These are phyloP conservation scores for Podospora australis DNA, from an alignment of 495 filamentous ascomycete genomes.

Conservation along the genomic window DNA sequence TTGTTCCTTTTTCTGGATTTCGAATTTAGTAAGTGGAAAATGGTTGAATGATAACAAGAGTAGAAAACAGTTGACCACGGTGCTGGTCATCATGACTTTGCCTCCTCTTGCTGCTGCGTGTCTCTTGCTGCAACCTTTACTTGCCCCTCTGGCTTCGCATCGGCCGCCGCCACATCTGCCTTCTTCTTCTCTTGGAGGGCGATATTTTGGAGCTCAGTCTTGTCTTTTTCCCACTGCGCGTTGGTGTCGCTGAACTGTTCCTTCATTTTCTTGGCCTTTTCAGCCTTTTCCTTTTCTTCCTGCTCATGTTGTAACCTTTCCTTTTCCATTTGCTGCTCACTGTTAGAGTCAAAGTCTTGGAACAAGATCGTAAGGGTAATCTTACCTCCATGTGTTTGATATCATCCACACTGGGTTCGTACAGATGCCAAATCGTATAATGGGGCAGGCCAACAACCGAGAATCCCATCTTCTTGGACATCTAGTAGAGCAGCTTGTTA, in stretches of 20 bases:
- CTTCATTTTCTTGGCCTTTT: constrained; percentile 60
- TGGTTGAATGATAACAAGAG: not conserved
- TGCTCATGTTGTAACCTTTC: constrained; percentile 66
- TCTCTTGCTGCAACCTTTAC: constrained; percentile 3
- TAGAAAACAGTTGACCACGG: not conserved
- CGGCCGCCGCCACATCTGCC: constrained; percentile 13
- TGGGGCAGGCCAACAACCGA: constrained; percentile 96
- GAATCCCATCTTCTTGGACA: constrained; percentile 92
- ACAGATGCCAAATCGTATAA: constrained; percentile 99
- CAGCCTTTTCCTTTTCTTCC: constrained; percentile 63
- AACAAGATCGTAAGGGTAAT: not conserved
- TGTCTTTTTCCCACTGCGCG: constrained; percentile 78
- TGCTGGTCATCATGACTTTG: constrained; percentile 5
- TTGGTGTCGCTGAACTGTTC: constrained; percentile 63
- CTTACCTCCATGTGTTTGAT: constrained; percentile 88
- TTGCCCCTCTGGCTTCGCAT: constrained; percentile 9
- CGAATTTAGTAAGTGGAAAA: not conserved
- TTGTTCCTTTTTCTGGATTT: not conserved
- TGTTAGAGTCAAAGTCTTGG: constrained; percentile 11
- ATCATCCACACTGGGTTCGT: constrained; percentile 96
- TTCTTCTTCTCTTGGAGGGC: constrained; percentile 48
- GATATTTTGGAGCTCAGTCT: constrained; percentile 62
- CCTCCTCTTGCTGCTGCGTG: constrained; percentile 7
- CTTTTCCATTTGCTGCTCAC: constrained; percentile 69
- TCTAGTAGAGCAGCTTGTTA: constrained; percentile 53